phyloP scores from a whole-genome alignment of 2,329 filamentous ascomycete genomes.

The Colletotrichum sp. region DNA sequence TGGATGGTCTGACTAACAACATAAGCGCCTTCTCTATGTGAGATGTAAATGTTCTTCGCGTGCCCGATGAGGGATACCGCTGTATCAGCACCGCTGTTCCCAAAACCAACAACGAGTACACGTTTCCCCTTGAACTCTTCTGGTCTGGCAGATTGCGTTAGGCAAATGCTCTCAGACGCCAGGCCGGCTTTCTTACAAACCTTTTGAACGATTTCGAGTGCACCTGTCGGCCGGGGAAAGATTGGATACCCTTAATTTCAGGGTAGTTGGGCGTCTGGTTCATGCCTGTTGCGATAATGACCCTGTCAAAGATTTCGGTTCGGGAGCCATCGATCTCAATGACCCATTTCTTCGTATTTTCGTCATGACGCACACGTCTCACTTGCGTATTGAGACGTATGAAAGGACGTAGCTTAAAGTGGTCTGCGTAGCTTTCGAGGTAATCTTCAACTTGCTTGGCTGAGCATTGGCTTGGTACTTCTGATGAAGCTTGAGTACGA shows the following conservation, averaged over 20 bases:
- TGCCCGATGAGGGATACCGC: constrained; percentile 36
- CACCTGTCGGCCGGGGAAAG: constrained; percentile 41
- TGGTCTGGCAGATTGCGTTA: constrained; percentile 20
- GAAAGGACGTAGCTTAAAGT: constrained; percentile 31
- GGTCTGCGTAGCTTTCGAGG: constrained; percentile 35
- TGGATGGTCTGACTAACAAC: constrained; percentile 31
- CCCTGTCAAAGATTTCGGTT: constrained; percentile 37
- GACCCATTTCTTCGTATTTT: constrained; percentile 27
- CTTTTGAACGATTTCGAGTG: constrained; percentile 34
- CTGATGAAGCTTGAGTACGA: not conserved
- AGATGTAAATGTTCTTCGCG: constrained; percentile 44
- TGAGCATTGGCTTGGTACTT: constrained; percentile 27
- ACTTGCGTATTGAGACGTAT: constrained; percentile 31
- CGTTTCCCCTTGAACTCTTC: constrained; percentile 41
- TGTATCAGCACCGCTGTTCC: constrained; percentile 41
- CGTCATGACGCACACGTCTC: constrained; percentile 23
- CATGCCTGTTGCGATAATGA: constrained; percentile 37
- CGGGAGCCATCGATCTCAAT: constrained; percentile 29
- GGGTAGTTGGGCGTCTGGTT: constrained; percentile 39
- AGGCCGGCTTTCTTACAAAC: not conserved
- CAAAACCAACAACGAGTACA: constrained; percentile 47
- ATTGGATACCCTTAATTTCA: constrained; percentile 35
- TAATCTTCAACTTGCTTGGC: constrained; percentile 33
- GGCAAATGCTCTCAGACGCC: not conserved
- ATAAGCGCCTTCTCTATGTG: constrained; percentile 42